phyloP scores from a whole-genome alignment of 345 rosid genomes.

The Eucalyptus sideroxylon region DNA sequence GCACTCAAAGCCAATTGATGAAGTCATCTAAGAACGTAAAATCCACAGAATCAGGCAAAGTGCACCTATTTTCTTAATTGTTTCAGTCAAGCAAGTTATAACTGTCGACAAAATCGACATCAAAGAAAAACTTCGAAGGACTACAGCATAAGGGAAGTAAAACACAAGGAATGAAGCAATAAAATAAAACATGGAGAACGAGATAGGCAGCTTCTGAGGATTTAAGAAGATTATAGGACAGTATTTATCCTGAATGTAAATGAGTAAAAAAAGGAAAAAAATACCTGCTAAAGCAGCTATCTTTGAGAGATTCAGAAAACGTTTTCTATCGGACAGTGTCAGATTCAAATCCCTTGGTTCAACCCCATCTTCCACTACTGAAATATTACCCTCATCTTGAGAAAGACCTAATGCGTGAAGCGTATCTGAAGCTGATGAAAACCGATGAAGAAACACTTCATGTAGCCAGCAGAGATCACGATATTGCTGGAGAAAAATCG shows the following conservation, averaged over 20 bases:
- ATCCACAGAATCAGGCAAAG: neutral
- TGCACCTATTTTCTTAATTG: neutral
- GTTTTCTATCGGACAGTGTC: conserved; percentile 62
- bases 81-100: neutral
- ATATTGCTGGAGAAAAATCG: conserved; percentile 58
- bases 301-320: conserved; percentile 73
- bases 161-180: neutral
- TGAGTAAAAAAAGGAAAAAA: neutral
- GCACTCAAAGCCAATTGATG: neutral
- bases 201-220: neutral
- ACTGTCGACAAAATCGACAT: neutral
- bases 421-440: conserved; percentile 76
- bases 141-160: neutral
- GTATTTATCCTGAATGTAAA: neutral
- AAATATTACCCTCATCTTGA: conserved; percentile 31
- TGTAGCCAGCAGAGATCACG: conserved; percentile 76
- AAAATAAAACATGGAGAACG: neutral
- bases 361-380: conserved; percentile 29
- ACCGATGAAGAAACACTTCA: conserved; percentile 75
- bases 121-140: neutral
- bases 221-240: neutral
- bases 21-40: neutral
- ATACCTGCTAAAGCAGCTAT: conserved; percentile 80
- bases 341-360: conserved; percentile 11
- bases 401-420: conserved; percentile 76